Base-by-base conservation (phyloP, 2,329 filamentous ascomycete genomes). In the Gremmenia infestans region DNA sequence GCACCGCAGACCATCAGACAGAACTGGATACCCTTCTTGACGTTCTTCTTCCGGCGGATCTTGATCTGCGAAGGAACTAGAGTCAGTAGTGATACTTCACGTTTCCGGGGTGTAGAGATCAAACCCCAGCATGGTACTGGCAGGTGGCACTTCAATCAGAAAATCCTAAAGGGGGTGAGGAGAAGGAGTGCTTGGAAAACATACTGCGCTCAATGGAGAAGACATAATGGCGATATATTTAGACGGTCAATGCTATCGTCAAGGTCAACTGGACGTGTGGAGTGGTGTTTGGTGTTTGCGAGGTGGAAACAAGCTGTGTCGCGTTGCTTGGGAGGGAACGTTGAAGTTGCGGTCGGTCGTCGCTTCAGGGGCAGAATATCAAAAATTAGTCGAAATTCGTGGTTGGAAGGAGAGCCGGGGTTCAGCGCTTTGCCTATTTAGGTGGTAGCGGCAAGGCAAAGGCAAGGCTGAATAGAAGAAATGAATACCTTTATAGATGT, bases 41-140 rank as follows among this genome's bases (percentile, higher is more conserved):
- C 93, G 84, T 99, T 97, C 89, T 99, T 99, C 93, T 99, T 99
- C 78, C 91, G 88, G 79, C 94, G 92, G 74, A 97, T 92, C 89
- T 96, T 94, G 77, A 95, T 90, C 86, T 91, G 75, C 60, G 68
- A 63, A 66, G 65, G 47, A 56, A 37, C 47, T 57, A 55, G 48
- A 48, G 57, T 68, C 56, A 67, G 68, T 65, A 61, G 59, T 45
- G 48, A 48, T 53, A 54, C 51, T 50, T 55, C 15, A 53, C 53
- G 25, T 56, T 53, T 48, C 59, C 53, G 55, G 63, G 58, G 57
- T 59, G 58, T 37, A 57, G 47, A 60, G 50, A 57, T 56, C 62
- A 60, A 63, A 64, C 62, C 57, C 59, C 57, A 61, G 63, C 56
- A 53, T 63, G 61, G 55, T 60, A 67, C 60, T 64, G 60, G 55